Conservation (phyloP, 2,329 filamentous ascomycete species). For the Diplodia sapinea region DNA sequence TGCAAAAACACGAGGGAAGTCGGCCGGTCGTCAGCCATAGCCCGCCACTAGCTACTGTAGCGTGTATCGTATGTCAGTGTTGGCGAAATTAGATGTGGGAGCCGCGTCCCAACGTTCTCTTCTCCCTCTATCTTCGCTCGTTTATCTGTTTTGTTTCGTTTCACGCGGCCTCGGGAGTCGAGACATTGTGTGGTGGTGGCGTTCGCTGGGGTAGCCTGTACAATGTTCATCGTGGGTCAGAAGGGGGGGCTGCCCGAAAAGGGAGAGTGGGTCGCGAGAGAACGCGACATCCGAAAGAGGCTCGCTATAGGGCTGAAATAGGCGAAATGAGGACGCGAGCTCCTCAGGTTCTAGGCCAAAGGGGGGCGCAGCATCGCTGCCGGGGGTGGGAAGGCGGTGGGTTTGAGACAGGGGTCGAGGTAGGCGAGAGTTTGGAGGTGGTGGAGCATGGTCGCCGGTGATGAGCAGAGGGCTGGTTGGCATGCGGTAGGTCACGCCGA, state of each 20-base stretch:
- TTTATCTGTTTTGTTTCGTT: neutral
- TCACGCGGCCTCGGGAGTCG: slow-evolving; percentile 5
- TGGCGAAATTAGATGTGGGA: neutral
- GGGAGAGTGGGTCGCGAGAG: slow-evolving; percentile 1
- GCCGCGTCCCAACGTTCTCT: neutral
- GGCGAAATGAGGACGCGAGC: slow-evolving; percentile 22
- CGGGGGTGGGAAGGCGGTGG: neutral
- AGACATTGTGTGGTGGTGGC: slow-evolving; percentile 1
- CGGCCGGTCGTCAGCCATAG: neutral
- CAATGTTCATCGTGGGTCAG: neutral
- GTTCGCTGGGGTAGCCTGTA: neutral
- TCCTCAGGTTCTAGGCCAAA: slow-evolving; percentile 5
- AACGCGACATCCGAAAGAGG: slow-evolving; percentile 15
- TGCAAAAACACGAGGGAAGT: slow-evolving; percentile 18
- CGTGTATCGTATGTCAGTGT: neutral
- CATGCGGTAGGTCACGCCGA: slow-evolving; percentile 8
- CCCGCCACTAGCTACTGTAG: slow-evolving; percentile 8
- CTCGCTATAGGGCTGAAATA: slow-evolving; percentile 25
- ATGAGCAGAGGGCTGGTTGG: slow-evolving; percentile 9
- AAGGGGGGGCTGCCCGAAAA: neutral
- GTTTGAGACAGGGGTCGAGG: slow-evolving; percentile 24
- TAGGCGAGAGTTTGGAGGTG: slow-evolving; percentile 11
- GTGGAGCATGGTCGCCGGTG: slow-evolving; percentile 5
- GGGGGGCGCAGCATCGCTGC: neutral
- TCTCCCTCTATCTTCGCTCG: neutral